Evolutionary conservation across 345 rosid species (phyloP).

Genomic region (Citrus glauca): DNA sequence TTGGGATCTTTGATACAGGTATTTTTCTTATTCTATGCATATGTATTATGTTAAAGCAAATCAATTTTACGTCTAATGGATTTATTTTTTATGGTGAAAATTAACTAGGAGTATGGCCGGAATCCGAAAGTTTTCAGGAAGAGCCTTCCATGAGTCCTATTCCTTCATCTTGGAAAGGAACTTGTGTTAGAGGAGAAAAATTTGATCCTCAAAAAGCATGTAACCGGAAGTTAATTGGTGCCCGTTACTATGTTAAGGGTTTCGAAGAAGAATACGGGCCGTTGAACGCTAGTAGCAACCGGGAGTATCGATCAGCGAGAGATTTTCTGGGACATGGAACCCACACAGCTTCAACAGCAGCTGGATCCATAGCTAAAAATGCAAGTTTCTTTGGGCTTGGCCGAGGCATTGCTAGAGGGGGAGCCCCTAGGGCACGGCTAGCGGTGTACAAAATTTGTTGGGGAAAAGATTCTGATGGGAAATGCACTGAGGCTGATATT

Average conservation of each 20-base stretch:
- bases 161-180: conserved; percentile 60
- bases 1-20: conserved; percentile 58
- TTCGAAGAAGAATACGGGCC: conserved; percentile 35
- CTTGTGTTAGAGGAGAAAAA: conserved; percentile 47
- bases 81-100: not conserved
- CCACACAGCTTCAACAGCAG: conserved; percentile 62
- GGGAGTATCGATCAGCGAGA: conserved; percentile 54
- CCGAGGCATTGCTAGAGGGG: conserved; percentile 52
- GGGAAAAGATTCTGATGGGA: conserved; percentile 24
- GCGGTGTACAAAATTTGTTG: conserved; percentile 62
- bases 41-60: too few relatives aligned
- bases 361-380: conserved; percentile 38
- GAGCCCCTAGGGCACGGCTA: conserved; percentile 56
- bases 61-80: too few relatives aligned
- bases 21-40: too few relatives aligned
- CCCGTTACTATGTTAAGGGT: conserved; percentile 60
- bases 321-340: conserved; percentile 65
- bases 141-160: conserved; percentile 32
- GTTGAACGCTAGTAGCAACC: conserved; percentile 23
- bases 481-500: conserved; percentile 49
- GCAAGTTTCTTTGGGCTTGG: conserved; percentile 38
- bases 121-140: conserved; percentile 59
- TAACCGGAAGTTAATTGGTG: conserved; percentile 65
- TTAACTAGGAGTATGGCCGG: conserved; percentile 66
- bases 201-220: conserved; percentile 48